Conservation (phyloP, 305 asterid species). For the Fraxinus albicans region DNA sequence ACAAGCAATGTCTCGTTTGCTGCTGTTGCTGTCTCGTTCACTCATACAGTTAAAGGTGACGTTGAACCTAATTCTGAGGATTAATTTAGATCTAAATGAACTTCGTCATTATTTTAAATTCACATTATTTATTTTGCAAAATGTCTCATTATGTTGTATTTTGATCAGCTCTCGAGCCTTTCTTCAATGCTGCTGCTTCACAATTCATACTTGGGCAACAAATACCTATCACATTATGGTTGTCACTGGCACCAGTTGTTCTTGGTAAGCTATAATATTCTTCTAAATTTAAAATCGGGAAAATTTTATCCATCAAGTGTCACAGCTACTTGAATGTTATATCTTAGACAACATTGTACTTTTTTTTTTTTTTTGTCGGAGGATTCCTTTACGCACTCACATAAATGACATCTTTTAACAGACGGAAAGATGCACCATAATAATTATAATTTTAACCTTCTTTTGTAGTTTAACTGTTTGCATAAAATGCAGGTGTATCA, state of each 20-base stretch:
- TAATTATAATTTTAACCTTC: neutral
- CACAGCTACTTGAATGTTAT: neutral
- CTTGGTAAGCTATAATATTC: conserved; percentile 53
- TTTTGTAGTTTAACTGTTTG: conserved; percentile 18
- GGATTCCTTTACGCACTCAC: neutral
- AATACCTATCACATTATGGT: conserved; percentile 80
- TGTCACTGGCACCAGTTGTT: conserved; percentile 92
- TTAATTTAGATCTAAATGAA: neutral
- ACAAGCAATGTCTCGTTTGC: conserved; percentile 55
- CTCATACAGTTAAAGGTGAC: conserved; percentile 93
- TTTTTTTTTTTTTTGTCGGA: neutral
- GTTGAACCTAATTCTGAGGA: neutral
- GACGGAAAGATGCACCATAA: neutral
- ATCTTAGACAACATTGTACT: neutral
- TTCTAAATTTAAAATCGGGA: neutral
- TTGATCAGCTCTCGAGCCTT: conserved; percentile 91
- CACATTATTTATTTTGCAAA: neutral
- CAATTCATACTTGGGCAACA: conserved; percentile 92
- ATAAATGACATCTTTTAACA: neutral
- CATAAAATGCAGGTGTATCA: conserved; percentile 76
- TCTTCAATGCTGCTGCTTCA: conserved; percentile 98
- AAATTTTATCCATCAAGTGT: neutral
- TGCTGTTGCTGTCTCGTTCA: conserved; percentile 96
- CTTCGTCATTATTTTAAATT: neutral
- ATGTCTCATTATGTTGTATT: conserved; percentile 2